Percentiles rank a stretch among this genome's conserved stretches.
phyloP scores from a whole-genome alignment of 2,329 filamentous ascomycete genomes.

The Nemania bipapillata region DNA sequence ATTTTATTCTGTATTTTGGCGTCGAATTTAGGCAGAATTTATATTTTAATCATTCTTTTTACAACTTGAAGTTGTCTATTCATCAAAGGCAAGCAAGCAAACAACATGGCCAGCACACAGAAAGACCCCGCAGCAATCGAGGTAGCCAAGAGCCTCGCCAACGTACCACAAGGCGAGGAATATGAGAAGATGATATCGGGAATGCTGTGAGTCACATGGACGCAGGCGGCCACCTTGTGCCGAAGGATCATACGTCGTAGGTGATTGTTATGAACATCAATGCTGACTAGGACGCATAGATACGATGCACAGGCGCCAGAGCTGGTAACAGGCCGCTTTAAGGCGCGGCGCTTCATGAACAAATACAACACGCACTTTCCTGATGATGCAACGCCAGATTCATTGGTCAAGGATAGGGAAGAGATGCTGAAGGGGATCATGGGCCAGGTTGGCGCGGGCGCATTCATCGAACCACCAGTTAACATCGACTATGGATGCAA shows the following conservation, averaged over 20 bases:
- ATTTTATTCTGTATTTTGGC: background rate
- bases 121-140: slow-evolving; percentile 34
- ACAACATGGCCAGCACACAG: slow-evolving; percentile 35
- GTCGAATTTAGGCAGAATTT: too few relatives aligned
- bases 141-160: slow-evolving; percentile 23
- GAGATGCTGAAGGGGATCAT: slow-evolving; percentile 62
- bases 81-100: too few relatives aligned
- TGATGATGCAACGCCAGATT: slow-evolving; percentile 58
- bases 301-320: slow-evolving; percentile 63
- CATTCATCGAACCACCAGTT: slow-evolving; percentile 70
- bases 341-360: slow-evolving; percentile 65
- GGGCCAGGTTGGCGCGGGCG: slow-evolving; percentile 61
- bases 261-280: background rate
- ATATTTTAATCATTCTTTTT: background rate
- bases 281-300: slow-evolving; percentile 47
- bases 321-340: slow-evolving; percentile 63
- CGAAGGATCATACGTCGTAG: background rate
- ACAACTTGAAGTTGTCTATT: background rate
- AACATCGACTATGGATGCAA: slow-evolving; percentile 74
- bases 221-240: background rate
- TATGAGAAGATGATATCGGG: slow-evolving; percentile 74
- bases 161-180: slow-evolving; percentile 56
- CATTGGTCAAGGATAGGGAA: slow-evolving; percentile 53
- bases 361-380: slow-evolving; percentile 69
- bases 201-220: slow-evolving; percentile 61